Base-by-base conservation (phyloP, 2,329 filamentous ascomycete species). In the Penicillium vulpinum region DNA sequence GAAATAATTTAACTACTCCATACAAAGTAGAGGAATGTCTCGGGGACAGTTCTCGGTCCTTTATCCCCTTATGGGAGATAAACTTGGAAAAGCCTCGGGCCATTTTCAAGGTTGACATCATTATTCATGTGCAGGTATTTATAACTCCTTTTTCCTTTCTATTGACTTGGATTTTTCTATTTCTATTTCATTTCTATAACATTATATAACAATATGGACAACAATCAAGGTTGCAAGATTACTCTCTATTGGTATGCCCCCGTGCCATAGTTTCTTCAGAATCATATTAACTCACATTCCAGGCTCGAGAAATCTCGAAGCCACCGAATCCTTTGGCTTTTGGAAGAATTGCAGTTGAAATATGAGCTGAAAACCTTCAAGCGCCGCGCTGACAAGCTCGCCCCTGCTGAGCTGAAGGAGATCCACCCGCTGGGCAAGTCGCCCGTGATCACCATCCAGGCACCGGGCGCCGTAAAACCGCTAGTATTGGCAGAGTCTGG, bases 341-440 rank as follows among this genome's bases (percentile, higher is more conserved):
- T 96, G 41, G 90, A 94, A 72, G 91, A 93, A 74, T 86, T 94
- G 60, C 82, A 88, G 41, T 74, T 96, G 33, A 82, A 88, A 28
- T 96, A 96, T 75, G 85, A 92, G 60, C 77, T 97, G 56, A 85
- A 93, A 68, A 82, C 88, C 52, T 94, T 89, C 81, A 91, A 90
- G 73, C 88, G 92, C 36, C 72, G 73, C 38, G 67, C 75, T 56
- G 83, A 88, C 54, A 82, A 79, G 64, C 79, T 90, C n/a, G 92
- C 92, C 1, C 90, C 91, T 4, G 79, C 85, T 0, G 88, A 90
- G 67, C 82, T 97, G 44, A 87, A 89, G 68, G 81, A 90, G 61
- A 77, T 96, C 36, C 91, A 96, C 69, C 88, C 91, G 0, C 81
- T 97, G 4, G 93, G 93, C 60, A 96, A 96, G 73, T 92, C 91